Evolutionary conservation across 495 filamentous ascomycete genomes (phyloP).

Genomic region (Aspergillus nidulans): DNA sequence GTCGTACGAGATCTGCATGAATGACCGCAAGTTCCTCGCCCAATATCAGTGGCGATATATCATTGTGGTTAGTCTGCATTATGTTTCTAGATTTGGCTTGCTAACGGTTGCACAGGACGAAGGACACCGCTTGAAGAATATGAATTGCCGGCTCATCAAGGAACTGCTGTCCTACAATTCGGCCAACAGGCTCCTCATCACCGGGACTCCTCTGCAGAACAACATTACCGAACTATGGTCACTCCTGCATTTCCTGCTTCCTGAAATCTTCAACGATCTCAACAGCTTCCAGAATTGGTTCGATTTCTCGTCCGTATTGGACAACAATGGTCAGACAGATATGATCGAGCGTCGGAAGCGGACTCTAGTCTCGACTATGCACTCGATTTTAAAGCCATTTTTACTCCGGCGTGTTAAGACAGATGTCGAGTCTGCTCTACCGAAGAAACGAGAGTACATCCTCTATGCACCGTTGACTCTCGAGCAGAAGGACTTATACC

Average conservation of each 20-base stretch:
- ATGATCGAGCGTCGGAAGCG: slow-evolving; percentile 56
- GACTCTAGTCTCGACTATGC: slow-evolving; percentile 81
- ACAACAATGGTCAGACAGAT: slow-evolving; percentile 63
- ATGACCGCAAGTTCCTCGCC: slow-evolving; percentile 72
- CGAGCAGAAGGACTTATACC: slow-evolving; percentile 86
- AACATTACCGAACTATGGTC: slow-evolving; percentile 96
- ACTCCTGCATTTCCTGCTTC: slow-evolving; percentile 86
- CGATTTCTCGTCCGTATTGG: slow-evolving; percentile 85
- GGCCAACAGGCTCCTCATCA: slow-evolving; percentile 85
- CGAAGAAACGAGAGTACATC: slow-evolving; percentile 94
- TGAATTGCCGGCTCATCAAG: slow-evolving; percentile 85
- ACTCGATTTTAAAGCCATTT: slow-evolving; percentile 88
- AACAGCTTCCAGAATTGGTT: slow-evolving; percentile 93
- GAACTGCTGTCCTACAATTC: slow-evolving; percentile 84
- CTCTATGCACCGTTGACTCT: slow-evolving; percentile 84
- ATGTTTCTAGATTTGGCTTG: slow-evolving; percentile 3
- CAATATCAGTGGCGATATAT: slow-evolving; percentile 94
- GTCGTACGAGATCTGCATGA: slow-evolving; percentile 91
- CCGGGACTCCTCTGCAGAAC: slow-evolving; percentile 92
- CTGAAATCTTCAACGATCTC: slow-evolving; percentile 85
- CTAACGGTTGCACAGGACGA: slow-evolving; percentile 59
- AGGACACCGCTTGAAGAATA: slow-evolving; percentile 95
- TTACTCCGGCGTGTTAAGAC: slow-evolving; percentile 84
- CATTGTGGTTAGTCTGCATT: slow-evolving; percentile 65
- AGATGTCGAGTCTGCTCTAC: slow-evolving; percentile 85